Evolutionary conservation across 768 basidiomycete species (phyloP), one percentile per base, ranked within the genome.

Genomic region (Trametes villosa): DNA sequence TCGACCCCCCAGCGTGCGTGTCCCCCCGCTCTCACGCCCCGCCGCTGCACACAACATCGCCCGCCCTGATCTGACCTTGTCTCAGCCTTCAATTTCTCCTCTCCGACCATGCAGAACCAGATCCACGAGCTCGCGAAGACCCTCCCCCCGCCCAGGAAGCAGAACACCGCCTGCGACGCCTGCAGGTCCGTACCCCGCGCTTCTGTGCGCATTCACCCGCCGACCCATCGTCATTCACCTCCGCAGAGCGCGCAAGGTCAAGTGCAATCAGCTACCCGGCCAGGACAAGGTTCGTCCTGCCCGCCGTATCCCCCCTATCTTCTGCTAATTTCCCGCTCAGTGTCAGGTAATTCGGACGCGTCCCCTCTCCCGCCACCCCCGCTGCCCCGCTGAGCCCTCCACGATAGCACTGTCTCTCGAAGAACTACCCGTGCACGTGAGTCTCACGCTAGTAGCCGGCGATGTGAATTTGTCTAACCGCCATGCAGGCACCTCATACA

Each of bases 141-240:
- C 0, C 81, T 91, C 0, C 89, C 92, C 1, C 89, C 91, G n/a
- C 90, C 92, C 7, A 79, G 94, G 58, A 94, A 93, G 72, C 94
- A 95, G 76, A 96, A 96, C 71, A 91, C 92, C 22, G 94, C 94
- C 27, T 96, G 94, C 75, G 94, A 96, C 78, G 90, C 90, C 53
- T 96, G 94, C 85, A 89, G 90, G 90, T 88, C 8, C 59, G 77
- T 64, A 57, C 18, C 36, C 22, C 55, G 44, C 57, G 29, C 4
- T 33, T 46, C 34, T 27, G 4, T 42, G 47, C 33, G 53, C 30
- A 27, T 40, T 48, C 53, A 46, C 26, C 49, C 17, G 20, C 40
- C 17, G 9, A 52, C 53, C n/a, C 20, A 49, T 46, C 59, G 48
- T 42, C 56, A 34, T 53, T 41, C 17, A 34, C 49, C 26, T 29